Evolutionary conservation across 1,139 yeast genomes (phyloP).

Genomic region (Scheffersomyces parashehatae): DNA sequence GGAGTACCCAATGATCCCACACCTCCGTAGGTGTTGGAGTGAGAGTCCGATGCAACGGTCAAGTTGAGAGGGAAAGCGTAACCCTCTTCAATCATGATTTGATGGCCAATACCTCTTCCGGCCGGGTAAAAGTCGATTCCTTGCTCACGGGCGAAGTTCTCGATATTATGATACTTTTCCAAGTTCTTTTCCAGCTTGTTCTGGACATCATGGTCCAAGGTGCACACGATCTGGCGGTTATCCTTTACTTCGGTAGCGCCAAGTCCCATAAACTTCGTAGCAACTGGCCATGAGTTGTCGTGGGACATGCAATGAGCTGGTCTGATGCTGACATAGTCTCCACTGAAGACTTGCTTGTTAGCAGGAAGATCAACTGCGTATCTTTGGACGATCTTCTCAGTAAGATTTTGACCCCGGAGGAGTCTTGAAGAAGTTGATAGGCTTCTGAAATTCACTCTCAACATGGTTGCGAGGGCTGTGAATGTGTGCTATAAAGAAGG

Average conservation of each 20-base stretch:
- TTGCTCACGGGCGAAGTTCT: slow-evolving; percentile 82
- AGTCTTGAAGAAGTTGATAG: slow-evolving; percentile 4
- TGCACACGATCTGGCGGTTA: slow-evolving; percentile 88
- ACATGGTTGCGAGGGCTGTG: slow-evolving; percentile 2
- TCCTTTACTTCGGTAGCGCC: slow-evolving; percentile 86
- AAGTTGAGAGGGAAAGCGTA: slow-evolving; percentile 93
- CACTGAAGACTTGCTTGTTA: slow-evolving; percentile 74
- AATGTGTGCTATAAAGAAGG: no score
- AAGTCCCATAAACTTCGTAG: slow-evolving; percentile 90
- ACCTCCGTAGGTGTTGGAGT: slow-evolving; percentile 97
- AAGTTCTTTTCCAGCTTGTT: slow-evolving; percentile 86
- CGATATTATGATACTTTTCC: slow-evolving; percentile 83
- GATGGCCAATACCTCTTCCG: slow-evolving; percentile 98
- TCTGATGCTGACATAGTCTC: slow-evolving; percentile 91
- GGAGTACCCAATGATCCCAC: slow-evolving; percentile 96
- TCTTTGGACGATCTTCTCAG: slow-evolving; percentile 92
- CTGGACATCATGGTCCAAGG: slow-evolving; percentile 97
- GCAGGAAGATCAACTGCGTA: slow-evolving; percentile 82
- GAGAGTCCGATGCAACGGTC: slow-evolving; percentile 97
- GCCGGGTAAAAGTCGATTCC: slow-evolving; percentile 99
- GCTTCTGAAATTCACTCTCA: slow-evolving; percentile 1
- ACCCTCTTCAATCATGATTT: slow-evolving; percentile 98
- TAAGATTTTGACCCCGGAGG: slow-evolving; percentile 69
- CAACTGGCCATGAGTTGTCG: slow-evolving; percentile 99
- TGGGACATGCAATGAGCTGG: slow-evolving; percentile 99